These are phyloP conservation scores for Magnolia sinica DNA, from an alignment of 164 flowering plant genomes.

Conservation along the genomic window DNA sequence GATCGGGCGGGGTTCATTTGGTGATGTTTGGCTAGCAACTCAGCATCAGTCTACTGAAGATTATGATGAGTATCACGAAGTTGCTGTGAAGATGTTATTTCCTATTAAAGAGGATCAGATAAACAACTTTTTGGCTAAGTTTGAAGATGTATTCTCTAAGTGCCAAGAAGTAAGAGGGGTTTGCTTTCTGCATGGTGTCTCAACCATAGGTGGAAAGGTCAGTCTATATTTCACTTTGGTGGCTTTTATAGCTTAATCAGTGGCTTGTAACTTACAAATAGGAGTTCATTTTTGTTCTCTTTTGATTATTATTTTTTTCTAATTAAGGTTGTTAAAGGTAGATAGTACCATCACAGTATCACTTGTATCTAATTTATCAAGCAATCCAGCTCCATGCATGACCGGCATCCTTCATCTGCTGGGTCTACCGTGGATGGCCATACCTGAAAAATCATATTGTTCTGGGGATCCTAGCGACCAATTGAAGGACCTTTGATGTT, in stretches of 20 bases:
- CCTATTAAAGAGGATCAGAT: constrained; percentile 55
- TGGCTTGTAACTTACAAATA: not conserved
- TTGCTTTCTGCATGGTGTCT: constrained; percentile 72
- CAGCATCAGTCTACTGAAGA: constrained; percentile 66
- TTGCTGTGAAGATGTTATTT: constrained; percentile 77
- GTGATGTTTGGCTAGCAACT: constrained; percentile 92
- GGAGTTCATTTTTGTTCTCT: not conserved
- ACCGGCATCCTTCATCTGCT: not conserved
- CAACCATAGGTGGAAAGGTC: constrained; percentile 65
- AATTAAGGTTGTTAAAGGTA: not conserved
- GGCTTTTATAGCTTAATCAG: not conserved
- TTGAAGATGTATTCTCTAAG: constrained; percentile 50
- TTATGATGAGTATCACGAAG: constrained; percentile 80
- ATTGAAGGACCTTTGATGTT: not conserved
- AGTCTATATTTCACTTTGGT: not conserved
- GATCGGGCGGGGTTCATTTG: constrained; percentile 84
- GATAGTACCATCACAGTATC: too few relatives aligned
- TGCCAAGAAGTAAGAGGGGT: constrained; percentile 45
- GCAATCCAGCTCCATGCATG: not conserved
- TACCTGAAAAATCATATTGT: not conserved
- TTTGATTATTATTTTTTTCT: too few relatives aligned
- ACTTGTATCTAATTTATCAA: too few relatives aligned
- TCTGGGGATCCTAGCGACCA: not conserved
- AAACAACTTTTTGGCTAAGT: constrained; percentile 37
- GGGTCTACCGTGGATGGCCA: not conserved